A percentile compares a stretch with the other conserved stretches of the same genome.
phyloP scores from a whole-genome alignment of 208 protist species.

The Acanthamoeba rhysodes region DNA sequence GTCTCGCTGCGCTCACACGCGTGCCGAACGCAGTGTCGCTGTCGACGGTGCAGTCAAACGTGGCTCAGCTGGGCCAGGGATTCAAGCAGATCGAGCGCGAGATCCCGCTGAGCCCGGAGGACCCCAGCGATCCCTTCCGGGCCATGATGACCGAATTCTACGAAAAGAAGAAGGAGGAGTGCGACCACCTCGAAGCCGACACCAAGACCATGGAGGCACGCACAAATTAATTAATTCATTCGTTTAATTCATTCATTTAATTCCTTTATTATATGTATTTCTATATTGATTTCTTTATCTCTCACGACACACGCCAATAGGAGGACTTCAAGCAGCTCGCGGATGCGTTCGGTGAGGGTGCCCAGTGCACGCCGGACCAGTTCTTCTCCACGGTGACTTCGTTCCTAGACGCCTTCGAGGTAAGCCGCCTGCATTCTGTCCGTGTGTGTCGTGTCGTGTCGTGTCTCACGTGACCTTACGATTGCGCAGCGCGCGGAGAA shows the following conservation, averaged over 20 bases:
- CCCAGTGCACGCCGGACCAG: slow-evolving; percentile 15
- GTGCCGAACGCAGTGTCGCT: background rate
- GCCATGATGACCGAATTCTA: background rate
- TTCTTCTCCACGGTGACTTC: background rate
- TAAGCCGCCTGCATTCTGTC: background rate
- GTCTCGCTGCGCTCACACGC: too few relatives aligned
- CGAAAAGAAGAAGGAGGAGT: background rate
- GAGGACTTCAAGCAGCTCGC: slow-evolving; percentile 43
- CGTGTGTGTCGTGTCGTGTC: too few relatives aligned
- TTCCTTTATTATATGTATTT: too few relatives aligned
- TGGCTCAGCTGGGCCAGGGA: background rate
- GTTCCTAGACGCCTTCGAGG: background rate
- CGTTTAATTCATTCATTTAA: too few relatives aligned
- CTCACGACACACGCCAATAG: background rate
- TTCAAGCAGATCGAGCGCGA: background rate
- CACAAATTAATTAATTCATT: too few relatives aligned
- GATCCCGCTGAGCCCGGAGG: background rate
- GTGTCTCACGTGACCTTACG: too few relatives aligned
- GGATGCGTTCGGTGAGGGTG: background rate
- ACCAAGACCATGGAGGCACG: slow-evolving; percentile 24
- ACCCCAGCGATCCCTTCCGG: background rate
- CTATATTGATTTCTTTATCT: background rate
- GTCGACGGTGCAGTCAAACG: background rate
- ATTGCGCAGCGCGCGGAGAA: background rate
- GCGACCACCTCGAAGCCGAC: background rate